Percentiles rank a stretch among this genome's conserved stretches.
Evolutionary conservation across 75 land plant genomes (phyloP).

Genomic region (Cunninghamia lanceolata): DNA sequence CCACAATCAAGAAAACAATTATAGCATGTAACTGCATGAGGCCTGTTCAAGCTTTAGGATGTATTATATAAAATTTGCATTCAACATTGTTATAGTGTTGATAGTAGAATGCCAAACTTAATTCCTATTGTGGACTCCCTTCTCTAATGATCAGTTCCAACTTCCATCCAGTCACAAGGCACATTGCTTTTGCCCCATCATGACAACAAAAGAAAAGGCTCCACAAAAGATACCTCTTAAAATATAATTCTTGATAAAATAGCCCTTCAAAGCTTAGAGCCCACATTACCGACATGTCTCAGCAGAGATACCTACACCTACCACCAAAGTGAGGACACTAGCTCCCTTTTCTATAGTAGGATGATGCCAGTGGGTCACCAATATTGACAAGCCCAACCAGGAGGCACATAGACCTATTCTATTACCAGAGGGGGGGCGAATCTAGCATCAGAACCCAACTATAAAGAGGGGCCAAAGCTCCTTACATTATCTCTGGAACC

Average conservation of each 20-base stretch:
- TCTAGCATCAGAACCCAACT: no score
- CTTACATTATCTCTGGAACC: no score
- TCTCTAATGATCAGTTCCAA: neutral
- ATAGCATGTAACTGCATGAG: neutral
- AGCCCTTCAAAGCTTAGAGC: neutral
- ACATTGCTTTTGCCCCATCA: neutral
- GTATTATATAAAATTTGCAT: neutral
- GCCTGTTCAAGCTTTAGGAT: neutral
- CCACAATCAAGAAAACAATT: neutral
- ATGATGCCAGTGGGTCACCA: no score
- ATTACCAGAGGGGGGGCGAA: no score
- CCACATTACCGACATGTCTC: neutral
- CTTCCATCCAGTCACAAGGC: neutral
- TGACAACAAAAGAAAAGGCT: neutral
- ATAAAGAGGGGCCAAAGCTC: no score
- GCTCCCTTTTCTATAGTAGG: no score
- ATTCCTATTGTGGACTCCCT: neutral
- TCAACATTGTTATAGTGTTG: neutral
- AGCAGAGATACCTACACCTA: no score
- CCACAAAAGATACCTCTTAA: neutral
- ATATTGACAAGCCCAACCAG: no score
- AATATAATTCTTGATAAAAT: neutral
- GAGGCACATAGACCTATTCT: no score
- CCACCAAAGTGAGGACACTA: no score
- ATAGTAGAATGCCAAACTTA: neutral